These are phyloP conservation scores for Aspergillus floridensis DNA, from an alignment of 2,329 filamentous ascomycete species.

Conservation along the genomic window DNA sequence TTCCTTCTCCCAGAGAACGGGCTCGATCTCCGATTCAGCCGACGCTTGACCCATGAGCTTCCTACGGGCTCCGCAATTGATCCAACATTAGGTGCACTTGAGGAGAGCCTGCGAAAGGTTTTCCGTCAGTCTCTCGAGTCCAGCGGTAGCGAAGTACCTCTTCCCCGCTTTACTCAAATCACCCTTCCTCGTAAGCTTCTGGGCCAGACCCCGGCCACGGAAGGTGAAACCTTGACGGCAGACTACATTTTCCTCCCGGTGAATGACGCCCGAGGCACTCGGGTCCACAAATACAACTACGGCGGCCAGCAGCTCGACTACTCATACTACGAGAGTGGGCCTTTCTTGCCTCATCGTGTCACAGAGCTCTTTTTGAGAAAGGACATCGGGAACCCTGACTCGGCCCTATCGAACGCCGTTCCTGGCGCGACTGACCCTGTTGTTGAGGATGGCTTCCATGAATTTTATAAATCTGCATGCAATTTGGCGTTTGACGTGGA, in stretches of 20 bases:
- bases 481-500: slow-evolving; percentile 39
- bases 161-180: slow-evolving; percentile 34
- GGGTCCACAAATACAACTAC: slow-evolving; percentile 33
- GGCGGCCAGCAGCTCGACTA: slow-evolving; percentile 32
- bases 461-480: slow-evolving; percentile 19
- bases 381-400: slow-evolving; percentile 13
- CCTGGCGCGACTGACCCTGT: neutral
- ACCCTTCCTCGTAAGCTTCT: slow-evolving; percentile 28
- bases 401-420: neutral
- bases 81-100: slow-evolving; percentile 21
- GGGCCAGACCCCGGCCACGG: neutral
- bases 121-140: slow-evolving; percentile 16
- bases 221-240: slow-evolving; percentile 16
- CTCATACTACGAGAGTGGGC: slow-evolving; percentile 32
- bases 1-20: slow-evolving; percentile 40
- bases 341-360: slow-evolving; percentile 28
- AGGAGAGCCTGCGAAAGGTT: slow-evolving; percentile 19
- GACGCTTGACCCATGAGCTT: slow-evolving; percentile 31
- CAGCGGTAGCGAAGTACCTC: slow-evolving; percentile 13
- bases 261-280: slow-evolving; percentile 27
- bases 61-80: slow-evolving; percentile 11
- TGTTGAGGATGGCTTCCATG: neutral
- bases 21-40: slow-evolving; percentile 41
- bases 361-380: slow-evolving; percentile 35
- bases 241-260: slow-evolving; percentile 39